Percentiles rank a stretch among this genome's conserved stretches.
phyloP scores from a whole-genome alignment of 1,284 basidiomycete genomes.

The Heterobasidion parviporum region DNA sequence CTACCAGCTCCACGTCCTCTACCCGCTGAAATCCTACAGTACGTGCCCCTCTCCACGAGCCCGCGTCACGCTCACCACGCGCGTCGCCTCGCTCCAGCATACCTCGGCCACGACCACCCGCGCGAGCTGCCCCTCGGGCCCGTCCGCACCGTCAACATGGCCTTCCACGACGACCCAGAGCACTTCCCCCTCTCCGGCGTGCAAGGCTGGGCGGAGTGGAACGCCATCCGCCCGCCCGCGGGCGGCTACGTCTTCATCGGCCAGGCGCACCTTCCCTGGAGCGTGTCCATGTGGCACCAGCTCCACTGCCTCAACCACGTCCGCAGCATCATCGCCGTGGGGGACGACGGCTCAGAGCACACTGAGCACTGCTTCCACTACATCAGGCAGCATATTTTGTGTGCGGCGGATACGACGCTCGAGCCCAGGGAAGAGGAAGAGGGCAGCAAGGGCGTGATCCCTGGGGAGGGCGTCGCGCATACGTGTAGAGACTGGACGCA shows the following conservation, averaged over 20 bases:
- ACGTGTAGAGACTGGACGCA: slow-evolving; percentile 1
- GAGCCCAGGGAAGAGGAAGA: not conserved
- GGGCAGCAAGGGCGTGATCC: not conserved
- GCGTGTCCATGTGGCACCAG: slow-evolving; percentile 6
- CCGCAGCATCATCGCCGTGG: not conserved
- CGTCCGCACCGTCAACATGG: not conserved
- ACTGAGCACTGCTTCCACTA: not conserved
- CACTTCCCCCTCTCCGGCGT: not conserved
- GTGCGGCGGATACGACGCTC: not conserved
- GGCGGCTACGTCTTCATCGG: not conserved
- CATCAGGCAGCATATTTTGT: not conserved
- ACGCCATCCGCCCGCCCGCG: not conserved
- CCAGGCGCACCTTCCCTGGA: not conserved
- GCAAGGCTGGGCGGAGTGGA: not conserved
- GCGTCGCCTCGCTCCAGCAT: not conserved
- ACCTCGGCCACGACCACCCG: not conserved
- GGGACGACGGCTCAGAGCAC: not conserved
- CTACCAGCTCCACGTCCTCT: not conserved
- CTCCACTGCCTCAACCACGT: slow-evolving; percentile 7
- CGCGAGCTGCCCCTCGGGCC: not conserved
- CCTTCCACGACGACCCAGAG: not conserved
- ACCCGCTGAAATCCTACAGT: not conserved
- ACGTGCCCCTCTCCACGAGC: not conserved
- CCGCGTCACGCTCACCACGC: too few species aligned
- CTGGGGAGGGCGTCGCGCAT: not conserved